Evolutionary conservation across 2,329 filamentous ascomycete species (phyloP).

Genomic region (Moelleriella libera): DNA sequence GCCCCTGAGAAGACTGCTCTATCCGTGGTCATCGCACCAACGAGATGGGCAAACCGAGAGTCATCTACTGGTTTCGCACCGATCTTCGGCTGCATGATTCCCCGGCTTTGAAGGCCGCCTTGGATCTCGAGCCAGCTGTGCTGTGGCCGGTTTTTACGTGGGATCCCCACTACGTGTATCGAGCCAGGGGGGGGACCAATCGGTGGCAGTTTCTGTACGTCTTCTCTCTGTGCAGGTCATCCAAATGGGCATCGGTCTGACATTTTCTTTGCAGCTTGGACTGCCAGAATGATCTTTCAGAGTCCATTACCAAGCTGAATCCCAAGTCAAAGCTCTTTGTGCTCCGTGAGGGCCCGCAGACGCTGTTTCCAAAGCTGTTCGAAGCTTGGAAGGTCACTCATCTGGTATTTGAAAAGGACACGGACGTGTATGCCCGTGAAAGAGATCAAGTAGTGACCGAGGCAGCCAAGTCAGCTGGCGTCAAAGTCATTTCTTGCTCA

Average conservation of each 20-base stretch:
- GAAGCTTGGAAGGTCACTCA: slow-evolving; percentile 61
- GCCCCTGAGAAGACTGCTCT: background rate
- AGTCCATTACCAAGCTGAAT: slow-evolving; percentile 55
- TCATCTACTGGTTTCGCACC: slow-evolving; percentile 69
- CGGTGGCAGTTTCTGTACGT: slow-evolving; percentile 56
- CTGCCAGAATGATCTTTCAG: slow-evolving; percentile 57
- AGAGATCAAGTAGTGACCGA: slow-evolving; percentile 45
- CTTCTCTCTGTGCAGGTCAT: too few relatives aligned
- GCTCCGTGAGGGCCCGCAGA: slow-evolving; percentile 58
- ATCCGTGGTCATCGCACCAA: background rate
- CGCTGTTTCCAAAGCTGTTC: slow-evolving; percentile 58
- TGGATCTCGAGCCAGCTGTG: slow-evolving; percentile 53
- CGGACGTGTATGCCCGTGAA: slow-evolving; percentile 55
- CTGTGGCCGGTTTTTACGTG: slow-evolving; percentile 69
- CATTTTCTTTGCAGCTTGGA: slow-evolving; percentile 36
- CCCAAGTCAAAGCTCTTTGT: slow-evolving; percentile 57
- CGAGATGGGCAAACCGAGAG: slow-evolving; percentile 23
- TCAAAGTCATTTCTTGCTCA: slow-evolving; percentile 48
- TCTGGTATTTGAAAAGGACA: slow-evolving; percentile 67
- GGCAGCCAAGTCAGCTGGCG: slow-evolving; percentile 49
- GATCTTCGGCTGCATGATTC: slow-evolving; percentile 68
- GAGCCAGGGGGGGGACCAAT: slow-evolving; percentile 54
- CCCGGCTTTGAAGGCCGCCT: slow-evolving; percentile 55
- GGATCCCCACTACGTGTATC: slow-evolving; percentile 71
- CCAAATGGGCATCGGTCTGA: too few relatives aligned